Evolutionary conservation across 1,139 yeast genomes (phyloP).

Genomic region (Casaregolazyma suthepensis): DNA sequence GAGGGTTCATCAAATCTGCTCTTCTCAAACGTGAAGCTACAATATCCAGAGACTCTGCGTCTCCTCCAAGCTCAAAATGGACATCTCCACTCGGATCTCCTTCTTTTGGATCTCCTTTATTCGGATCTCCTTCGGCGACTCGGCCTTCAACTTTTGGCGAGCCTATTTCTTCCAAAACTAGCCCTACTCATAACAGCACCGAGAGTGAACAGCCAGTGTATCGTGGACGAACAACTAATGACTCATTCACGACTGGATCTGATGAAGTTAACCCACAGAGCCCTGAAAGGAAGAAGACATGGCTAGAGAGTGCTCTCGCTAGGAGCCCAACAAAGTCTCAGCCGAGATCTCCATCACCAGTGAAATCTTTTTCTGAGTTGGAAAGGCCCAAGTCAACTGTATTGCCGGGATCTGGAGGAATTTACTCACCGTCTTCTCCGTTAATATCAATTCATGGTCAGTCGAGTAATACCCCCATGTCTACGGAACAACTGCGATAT

Average conservation of each 20-base stretch:
- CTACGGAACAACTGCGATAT: background rate
- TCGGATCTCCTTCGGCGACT: background rate
- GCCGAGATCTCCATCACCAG: constrained; percentile 15
- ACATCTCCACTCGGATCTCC: background rate
- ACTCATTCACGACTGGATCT: background rate
- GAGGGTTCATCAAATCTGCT: constrained; percentile 30
- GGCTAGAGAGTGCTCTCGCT: constrained; percentile 29
- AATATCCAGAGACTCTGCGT: background rate
- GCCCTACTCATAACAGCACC: background rate
- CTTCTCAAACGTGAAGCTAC: constrained; percentile 26
- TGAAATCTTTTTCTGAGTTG: constrained; percentile 7
- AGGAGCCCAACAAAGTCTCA: constrained; percentile 13
- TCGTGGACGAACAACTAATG: background rate
- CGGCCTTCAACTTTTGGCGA: background rate
- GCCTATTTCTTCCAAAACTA: background rate
- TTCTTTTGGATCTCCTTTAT: background rate
- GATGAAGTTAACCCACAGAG: constrained; percentile 21
- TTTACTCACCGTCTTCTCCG: constrained; percentile 9
- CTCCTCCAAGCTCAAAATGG: constrained; percentile 2
- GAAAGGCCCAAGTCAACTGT: constrained; percentile 2
- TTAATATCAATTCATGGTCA: constrained; percentile 3
- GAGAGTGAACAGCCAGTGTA: background rate
- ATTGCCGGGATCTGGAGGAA: constrained; percentile 5
- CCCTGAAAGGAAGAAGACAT: constrained; percentile 26
- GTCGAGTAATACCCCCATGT: background rate